These are phyloP conservation scores for Pyrus pyrifolia DNA, from an alignment of 306 rosid genomes.

Conservation along the genomic window DNA sequence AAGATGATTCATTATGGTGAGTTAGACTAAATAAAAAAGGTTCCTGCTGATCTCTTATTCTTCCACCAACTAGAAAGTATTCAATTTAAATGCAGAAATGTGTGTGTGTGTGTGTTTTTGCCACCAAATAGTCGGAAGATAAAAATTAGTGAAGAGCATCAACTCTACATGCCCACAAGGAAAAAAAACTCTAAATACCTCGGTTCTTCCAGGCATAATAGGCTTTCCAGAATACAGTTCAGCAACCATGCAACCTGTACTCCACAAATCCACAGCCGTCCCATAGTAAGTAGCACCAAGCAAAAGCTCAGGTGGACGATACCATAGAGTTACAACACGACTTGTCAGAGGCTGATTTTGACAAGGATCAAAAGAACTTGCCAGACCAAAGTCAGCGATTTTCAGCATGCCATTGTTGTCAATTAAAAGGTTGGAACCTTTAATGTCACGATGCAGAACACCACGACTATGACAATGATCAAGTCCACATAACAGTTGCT, in stretches of 20 bases:
- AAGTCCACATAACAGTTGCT: conserved; percentile 77
- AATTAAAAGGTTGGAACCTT: conserved; percentile 90
- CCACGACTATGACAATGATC: conserved; percentile 86
- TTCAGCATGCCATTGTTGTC: conserved; percentile 77
- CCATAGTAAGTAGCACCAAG: conserved; percentile 92
- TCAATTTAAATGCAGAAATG: background rate
- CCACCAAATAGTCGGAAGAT: background rate
- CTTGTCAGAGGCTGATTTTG: conserved; percentile 79
- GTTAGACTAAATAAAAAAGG: background rate
- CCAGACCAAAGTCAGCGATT: conserved; percentile 91
- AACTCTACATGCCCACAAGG: background rate
- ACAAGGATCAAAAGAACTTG: conserved; percentile 71
- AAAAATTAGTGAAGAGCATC: conserved; percentile 8
- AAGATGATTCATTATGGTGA: background rate
- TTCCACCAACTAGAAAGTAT: background rate
- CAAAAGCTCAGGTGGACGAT: conserved; percentile 88
- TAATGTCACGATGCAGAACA: conserved; percentile 85
- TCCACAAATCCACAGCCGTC: conserved; percentile 84
- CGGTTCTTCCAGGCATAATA: conserved; percentile 95
- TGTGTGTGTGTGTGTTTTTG: background rate
- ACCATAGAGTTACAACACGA: conserved; percentile 95
- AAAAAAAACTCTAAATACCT: conserved; percentile 38
- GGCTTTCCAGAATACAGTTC: conserved; percentile 92
- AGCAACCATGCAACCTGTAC: conserved; percentile 92
- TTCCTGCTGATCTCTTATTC: background rate